Percentiles rank a stretch among this genome's conserved stretches.
phyloP scores from a whole-genome alignment of 2,329 filamentous ascomycete species.

The Calonectria hawksworthii region DNA sequence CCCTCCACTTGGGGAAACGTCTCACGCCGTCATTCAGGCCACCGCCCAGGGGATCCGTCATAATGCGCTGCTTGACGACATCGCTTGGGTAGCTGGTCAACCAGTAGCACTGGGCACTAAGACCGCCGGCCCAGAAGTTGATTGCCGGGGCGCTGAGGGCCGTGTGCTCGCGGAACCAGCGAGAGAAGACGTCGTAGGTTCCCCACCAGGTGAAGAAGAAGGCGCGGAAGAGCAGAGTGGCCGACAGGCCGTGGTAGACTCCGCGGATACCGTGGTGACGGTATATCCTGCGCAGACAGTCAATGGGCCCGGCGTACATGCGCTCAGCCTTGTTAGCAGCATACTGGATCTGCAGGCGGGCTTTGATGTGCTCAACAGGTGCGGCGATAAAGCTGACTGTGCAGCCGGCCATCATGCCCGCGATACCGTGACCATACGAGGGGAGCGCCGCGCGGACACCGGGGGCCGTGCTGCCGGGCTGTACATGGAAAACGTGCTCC shows the following conservation, averaged over 20 bases:
- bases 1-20: conserved; percentile 81
- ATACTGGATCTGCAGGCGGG: conserved; percentile 94
- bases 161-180: conserved; percentile 76
- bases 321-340: conserved; percentile 82
- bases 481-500: conserved; percentile 80
- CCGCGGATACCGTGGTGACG: conserved; percentile 81
- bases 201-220: conserved; percentile 99
- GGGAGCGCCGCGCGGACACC: conserved; percentile 68
- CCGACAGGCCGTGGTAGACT: conserved; percentile 86
- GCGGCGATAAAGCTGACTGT: conserved; percentile 95
- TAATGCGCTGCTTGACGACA: conserved; percentile 95
- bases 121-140: conserved; percentile 97
- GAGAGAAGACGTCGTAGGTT: conserved; percentile 89
- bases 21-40: conserved; percentile 75
- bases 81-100: conserved; percentile 91
- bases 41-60: conserved; percentile 92
- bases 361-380: conserved; percentile 95
- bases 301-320: conserved; percentile 88
- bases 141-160: conserved; percentile 81
- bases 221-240: conserved; percentile 88
- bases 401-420: conserved; percentile 87
- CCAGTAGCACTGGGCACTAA: conserved; percentile 97
- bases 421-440: conserved; percentile 85
- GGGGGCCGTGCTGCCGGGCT: conserved; percentile 30
- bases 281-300: conserved; percentile 82